Percentiles rank a stretch among this genome's conserved stretches.
phyloP scores from a whole-genome alignment of 257 asterid genomes.

The Ajuga chamaepitys region DNA sequence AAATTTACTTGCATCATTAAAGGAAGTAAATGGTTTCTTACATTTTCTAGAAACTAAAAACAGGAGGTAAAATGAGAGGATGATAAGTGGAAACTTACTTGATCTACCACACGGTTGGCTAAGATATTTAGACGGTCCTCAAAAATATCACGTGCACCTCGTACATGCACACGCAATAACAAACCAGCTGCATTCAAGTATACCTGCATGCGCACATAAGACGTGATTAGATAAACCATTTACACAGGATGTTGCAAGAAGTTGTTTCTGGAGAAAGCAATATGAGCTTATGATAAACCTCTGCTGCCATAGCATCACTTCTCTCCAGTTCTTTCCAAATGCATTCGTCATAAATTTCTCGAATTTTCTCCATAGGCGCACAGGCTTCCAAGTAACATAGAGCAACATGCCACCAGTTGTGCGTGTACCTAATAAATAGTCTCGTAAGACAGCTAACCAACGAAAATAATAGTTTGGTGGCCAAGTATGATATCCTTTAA shows the following conservation, averaged over 20 bases:
- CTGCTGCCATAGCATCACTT: constrained; percentile 59
- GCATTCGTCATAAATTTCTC: constrained; percentile 56
- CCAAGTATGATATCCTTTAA: background rate
- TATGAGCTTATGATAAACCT: constrained; percentile 33
- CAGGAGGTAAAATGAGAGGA: background rate
- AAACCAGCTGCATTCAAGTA: constrained; percentile 77
- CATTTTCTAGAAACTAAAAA: background rate
- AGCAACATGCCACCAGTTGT: constrained; percentile 99
- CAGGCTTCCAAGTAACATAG: constrained; percentile 85
- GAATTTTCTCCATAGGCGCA: constrained; percentile 55
- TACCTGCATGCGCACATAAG: constrained; percentile 42
- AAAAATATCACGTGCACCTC: constrained; percentile 47
- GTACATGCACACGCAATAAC: constrained; percentile 58
- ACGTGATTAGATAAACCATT: constrained; percentile 2
- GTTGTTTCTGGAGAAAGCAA: background rate
- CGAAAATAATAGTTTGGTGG: background rate
- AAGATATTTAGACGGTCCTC: constrained; percentile 54
- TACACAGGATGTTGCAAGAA: background rate
- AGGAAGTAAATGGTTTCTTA: background rate
- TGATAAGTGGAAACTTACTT: constrained; percentile 45
- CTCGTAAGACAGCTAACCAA: constrained; percentile 15
- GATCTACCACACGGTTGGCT: constrained; percentile 47
- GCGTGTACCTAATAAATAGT: constrained; percentile 61
- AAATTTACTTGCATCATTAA: too few species aligned
- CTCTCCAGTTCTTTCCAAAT: constrained; percentile 84